Evolutionary conservation across 2,329 filamentous ascomycete species (phyloP).

Genomic region (Xylariaceae sp.): DNA sequence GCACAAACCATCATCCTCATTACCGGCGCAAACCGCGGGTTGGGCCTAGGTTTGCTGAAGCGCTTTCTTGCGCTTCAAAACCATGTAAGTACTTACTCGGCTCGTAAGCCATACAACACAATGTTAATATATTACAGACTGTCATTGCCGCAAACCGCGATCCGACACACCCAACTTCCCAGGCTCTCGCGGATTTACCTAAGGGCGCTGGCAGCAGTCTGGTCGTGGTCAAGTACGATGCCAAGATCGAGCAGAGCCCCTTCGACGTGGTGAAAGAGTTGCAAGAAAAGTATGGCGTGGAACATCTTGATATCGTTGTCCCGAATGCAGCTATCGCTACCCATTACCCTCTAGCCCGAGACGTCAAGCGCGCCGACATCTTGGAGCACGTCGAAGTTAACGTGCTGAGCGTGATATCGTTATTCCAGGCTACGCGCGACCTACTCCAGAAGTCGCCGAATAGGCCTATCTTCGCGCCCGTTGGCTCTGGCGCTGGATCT

Average conservation of each 20-base stretch:
- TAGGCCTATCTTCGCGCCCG: constrained; percentile 46
- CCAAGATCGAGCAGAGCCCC: constrained; percentile 42
- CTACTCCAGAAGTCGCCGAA: constrained; percentile 43
- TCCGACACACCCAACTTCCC: constrained; percentile 33
- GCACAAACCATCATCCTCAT: constrained; percentile 41
- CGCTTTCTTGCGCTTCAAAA: constrained; percentile 57
- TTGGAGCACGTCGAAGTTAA: constrained; percentile 50
- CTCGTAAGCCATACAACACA: neutral
- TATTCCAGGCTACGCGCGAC: constrained; percentile 52
- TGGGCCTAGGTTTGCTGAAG: constrained; percentile 44
- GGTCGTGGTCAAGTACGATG: constrained; percentile 52
- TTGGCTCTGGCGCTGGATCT: constrained; percentile 43
- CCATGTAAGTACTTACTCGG: constrained; percentile 45
- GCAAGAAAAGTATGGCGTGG: constrained; percentile 42
- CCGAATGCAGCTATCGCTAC: constrained; percentile 56
- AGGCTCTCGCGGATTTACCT: constrained; percentile 44
- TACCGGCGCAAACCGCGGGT: constrained; percentile 47
- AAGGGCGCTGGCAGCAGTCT: constrained; percentile 43
- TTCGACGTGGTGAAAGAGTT: constrained; percentile 42
- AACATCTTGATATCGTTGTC: constrained; percentile 55
- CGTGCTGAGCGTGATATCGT: constrained; percentile 46
- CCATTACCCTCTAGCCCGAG: constrained; percentile 39
- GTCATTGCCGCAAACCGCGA: constrained; percentile 50
- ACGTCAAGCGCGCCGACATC: constrained; percentile 46
- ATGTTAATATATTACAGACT: constrained; percentile 34